Percentiles rank a stretch among this genome's conserved stretches.
phyloP scores from a whole-genome alignment of 2,329 filamentous ascomycete genomes.

The Neonectria ditissima region DNA sequence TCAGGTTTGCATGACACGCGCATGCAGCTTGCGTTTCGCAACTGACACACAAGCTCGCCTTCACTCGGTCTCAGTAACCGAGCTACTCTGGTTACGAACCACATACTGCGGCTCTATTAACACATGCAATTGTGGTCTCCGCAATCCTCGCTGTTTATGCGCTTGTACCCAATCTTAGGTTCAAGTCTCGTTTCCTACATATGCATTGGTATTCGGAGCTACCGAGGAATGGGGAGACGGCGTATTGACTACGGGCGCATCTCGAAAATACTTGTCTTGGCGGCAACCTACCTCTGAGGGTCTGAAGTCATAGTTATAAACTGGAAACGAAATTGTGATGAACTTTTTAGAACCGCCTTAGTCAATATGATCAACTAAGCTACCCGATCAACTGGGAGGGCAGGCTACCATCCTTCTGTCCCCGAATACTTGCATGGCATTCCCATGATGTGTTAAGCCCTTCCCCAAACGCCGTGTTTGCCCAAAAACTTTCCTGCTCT shows the following conservation, averaged over 20 bases:
- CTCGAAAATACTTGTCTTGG: not conserved
- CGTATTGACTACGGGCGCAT: not conserved
- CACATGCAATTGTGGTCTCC: not conserved
- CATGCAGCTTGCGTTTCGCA: constrained; percentile 31
- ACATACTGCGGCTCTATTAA: not conserved
- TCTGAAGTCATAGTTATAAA: not conserved
- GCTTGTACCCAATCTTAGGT: not conserved
- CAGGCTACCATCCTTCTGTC: not conserved
- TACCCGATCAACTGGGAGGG: not conserved
- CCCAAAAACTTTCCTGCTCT: not conserved
- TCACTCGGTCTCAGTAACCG: not conserved
- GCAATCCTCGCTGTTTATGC: not conserved
- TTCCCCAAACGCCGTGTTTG: not conserved
- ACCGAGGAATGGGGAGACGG: not conserved
- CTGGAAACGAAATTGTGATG: not conserved
- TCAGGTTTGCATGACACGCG: constrained; percentile 9
- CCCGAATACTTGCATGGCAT: not conserved
- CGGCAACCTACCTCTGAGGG: not conserved
- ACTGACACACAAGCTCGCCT: constrained; percentile 1
- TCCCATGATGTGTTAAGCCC: not conserved
- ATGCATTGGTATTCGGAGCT: not conserved
- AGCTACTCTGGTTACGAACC: not conserved
- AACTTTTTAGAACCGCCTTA: not conserved
- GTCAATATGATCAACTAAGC: not conserved
- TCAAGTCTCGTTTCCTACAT: not conserved